These are phyloP conservation scores for Cucurbita moschata DNA, from an alignment of 306 rosid genomes.

Conservation along the genomic window DNA sequence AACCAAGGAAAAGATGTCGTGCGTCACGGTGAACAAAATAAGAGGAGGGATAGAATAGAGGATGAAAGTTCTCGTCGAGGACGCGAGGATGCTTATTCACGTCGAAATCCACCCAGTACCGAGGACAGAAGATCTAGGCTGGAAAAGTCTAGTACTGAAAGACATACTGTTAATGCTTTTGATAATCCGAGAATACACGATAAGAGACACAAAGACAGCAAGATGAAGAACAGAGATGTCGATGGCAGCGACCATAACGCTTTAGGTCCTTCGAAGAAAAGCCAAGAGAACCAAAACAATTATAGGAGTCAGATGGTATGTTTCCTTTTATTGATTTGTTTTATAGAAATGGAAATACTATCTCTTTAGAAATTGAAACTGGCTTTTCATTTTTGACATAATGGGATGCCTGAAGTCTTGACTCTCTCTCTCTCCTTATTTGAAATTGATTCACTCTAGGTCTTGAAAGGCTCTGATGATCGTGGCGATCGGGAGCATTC, in stretches of 20 bases:
- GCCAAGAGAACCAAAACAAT: constrained; percentile 55
- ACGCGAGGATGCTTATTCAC: constrained; percentile 47
- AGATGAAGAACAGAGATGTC: constrained; percentile 63
- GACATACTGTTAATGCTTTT: constrained; percentile 46
- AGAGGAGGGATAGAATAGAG: constrained; percentile 64
- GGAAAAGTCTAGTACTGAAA: constrained; percentile 68
- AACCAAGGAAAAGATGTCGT: constrained; percentile 46
- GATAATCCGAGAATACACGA: constrained; percentile 55
- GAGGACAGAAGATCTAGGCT: constrained; percentile 69
- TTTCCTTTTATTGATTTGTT: constrained; percentile 18
- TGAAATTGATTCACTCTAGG: constrained; percentile 27
- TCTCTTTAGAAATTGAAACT: not conserved
- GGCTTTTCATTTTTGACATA: not conserved
- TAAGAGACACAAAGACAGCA: constrained; percentile 56
- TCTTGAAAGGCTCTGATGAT: constrained; percentile 46
- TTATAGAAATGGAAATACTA: not conserved
- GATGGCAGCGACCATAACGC: constrained; percentile 36
- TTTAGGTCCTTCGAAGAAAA: constrained; percentile 46
- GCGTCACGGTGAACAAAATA: constrained; percentile 57
- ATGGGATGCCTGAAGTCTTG: not conserved
- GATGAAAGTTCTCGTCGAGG: constrained; percentile 65
- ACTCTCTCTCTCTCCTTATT: not conserved
- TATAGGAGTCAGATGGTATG: constrained; percentile 72
- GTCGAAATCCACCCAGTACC: constrained; percentile 43
- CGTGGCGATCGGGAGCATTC: constrained; percentile 15